Percentiles rank a stretch among this genome's conserved stretches.
phyloP scores from a whole-genome alignment of 1,284 basidiomycete genomes.

The Pulchroboletus neoregius region DNA sequence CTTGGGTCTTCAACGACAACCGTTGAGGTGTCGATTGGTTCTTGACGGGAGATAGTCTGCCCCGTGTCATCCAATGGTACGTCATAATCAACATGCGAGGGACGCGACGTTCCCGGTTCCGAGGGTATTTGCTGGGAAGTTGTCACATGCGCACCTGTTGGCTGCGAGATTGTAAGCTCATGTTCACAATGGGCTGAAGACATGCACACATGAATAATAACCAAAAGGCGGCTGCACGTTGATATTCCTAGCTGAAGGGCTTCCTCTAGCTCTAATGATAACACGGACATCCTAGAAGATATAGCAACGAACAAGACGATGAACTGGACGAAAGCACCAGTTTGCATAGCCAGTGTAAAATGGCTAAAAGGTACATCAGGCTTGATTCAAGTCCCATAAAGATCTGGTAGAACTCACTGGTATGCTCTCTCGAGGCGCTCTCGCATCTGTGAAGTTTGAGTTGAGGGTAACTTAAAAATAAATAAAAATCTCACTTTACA shows the following conservation, averaged over 20 bases:
- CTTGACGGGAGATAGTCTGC: slow-evolving; percentile 8
- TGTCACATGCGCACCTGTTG: slow-evolving; percentile 2
- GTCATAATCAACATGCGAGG: neutral
- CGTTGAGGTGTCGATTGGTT: neutral
- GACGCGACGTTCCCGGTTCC: neutral
- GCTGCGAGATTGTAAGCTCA: slow-evolving; percentile 18
- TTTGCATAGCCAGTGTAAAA: slow-evolving; percentile 60
- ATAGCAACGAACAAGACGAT: slow-evolving; percentile 58
- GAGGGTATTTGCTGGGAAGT: neutral
- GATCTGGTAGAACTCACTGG: slow-evolving; percentile 36
- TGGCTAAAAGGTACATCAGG: slow-evolving; percentile 39
- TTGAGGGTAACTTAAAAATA: neutral
- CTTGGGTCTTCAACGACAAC: neutral
- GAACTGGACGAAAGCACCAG: slow-evolving; percentile 67
- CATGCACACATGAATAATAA: slow-evolving; percentile 23
- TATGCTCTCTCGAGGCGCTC: slow-evolving; percentile 46
- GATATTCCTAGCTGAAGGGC: slow-evolving; percentile 33
- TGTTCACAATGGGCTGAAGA: neutral
- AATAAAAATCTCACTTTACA: slow-evolving; percentile 41
- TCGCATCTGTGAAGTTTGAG: slow-evolving; percentile 42
- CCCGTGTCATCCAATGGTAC: slow-evolving; percentile 16
- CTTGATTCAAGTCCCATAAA: neutral
- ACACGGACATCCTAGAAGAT: slow-evolving; percentile 49
- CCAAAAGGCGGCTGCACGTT: slow-evolving; percentile 30
- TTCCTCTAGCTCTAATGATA: slow-evolving; percentile 46